Conservation (phyloP, 2,329 filamentous ascomycete species). For the Endocalyx cinctus region DNA sequence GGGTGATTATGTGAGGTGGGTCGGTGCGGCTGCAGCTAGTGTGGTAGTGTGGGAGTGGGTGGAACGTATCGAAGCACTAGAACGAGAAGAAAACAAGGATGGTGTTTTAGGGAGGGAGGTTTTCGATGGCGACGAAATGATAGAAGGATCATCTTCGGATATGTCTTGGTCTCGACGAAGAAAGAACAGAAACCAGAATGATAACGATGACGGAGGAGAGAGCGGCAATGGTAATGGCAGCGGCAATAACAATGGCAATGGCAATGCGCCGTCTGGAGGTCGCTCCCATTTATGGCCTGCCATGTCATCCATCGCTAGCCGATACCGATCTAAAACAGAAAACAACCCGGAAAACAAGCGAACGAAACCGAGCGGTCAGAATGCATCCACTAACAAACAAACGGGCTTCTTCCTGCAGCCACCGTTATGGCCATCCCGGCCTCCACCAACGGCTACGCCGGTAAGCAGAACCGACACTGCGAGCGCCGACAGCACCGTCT, state of each 20-base stretch:
- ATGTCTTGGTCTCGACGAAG: slow-evolving; percentile 40
- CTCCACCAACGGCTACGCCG: slow-evolving; percentile 50
- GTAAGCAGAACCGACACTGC: slow-evolving; percentile 59
- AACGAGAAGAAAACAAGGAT: slow-evolving; percentile 90
- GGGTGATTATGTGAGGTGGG: slow-evolving; percentile 95
- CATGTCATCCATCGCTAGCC: slow-evolving; percentile 35
- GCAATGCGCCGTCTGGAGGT: slow-evolving; percentile 20
- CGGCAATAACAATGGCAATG: too few species aligned
- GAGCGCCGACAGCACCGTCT: slow-evolving; percentile 60
- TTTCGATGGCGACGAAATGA: slow-evolving; percentile 91
- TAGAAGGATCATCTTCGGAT: slow-evolving; percentile 57
- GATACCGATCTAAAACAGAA: slow-evolving; percentile 28
- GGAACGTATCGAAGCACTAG: slow-evolving; percentile 85
- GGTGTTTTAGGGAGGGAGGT: slow-evolving; percentile 87
- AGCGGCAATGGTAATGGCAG: too few species aligned
- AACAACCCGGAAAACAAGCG: slow-evolving; percentile 16
- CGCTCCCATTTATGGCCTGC: slow-evolving; percentile 35
- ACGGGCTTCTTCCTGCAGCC: slow-evolving; percentile 38
- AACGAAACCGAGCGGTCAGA: slow-evolving; percentile 11
- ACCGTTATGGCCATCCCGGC: slow-evolving; percentile 52
- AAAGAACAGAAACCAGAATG: slow-evolving; percentile 19
- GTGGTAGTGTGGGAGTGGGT: slow-evolving; percentile 99
- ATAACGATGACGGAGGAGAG: slow-evolving; percentile 28
- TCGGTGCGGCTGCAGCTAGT: slow-evolving; percentile 88
- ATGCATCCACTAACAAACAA: slow-evolving; percentile 17